Evolutionary conservation across 495 filamentous ascomycete genomes (phyloP), one percentile per base, ranked within the genome.

Genomic region (Daldinia grandis): DNA sequence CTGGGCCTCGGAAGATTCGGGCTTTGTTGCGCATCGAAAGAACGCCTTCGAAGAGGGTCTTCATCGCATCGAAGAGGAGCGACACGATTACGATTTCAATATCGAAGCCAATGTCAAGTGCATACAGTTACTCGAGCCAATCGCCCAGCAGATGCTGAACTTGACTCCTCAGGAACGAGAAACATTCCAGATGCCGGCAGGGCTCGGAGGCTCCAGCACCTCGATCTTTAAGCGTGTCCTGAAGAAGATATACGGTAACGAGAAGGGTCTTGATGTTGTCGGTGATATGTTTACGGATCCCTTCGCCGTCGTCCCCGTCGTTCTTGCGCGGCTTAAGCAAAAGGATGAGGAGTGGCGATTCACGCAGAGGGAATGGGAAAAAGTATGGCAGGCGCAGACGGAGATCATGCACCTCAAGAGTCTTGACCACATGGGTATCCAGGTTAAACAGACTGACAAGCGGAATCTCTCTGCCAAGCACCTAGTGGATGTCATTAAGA

Each of bases 31-130:
- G 2, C 96, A 99, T 81, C 87, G 94, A 44, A 99, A 99, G 86
- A 99, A 98, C 74, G 85, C 87, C 21, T 95, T 88, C 64, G 96
- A 99, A 78, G 96, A 99, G 76, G 89, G 89, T 35, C 87, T 98
- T 38, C 96, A 98, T 72, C 88, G 95, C 15, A 97, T 98, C 67
- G 96, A 99, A 80, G 96, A 99, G 76, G 96, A 99, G 75, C 89
- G 96, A 14, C 96, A 99, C 76, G 96, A 99, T 76, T 99, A 99
- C 77, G 96, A 99, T 76, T 96, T 94, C 78, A 95, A 97, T 78
- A 96, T 99, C 62, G 96, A 98, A 80, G 92, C 93, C 12, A 97
- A 94, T 74, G 86, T 87, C 24, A 92, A 96, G 59, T 97, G 94
- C 28, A 95, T 99, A 68, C 94, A 98, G 77, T 87, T 98, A 3